Evolutionary conservation across 495 filamentous ascomycete species (phyloP), one percentile per base, ranked within the genome.

Genomic region (Talaromyces adpressus): DNA sequence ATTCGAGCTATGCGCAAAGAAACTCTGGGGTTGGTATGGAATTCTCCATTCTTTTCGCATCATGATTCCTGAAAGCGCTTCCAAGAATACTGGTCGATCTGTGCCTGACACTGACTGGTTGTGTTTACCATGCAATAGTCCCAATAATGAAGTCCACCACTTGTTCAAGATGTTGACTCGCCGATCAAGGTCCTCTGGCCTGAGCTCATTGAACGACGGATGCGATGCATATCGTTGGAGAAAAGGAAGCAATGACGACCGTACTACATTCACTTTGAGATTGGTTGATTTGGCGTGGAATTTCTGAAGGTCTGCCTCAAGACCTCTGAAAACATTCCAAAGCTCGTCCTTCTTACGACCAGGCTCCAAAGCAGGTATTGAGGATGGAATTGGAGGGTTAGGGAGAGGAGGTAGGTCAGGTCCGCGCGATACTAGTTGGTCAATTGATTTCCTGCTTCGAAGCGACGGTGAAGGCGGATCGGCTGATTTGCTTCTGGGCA

Each of bases 61-160:
- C 93, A 98, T 96, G 63, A 98, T 87, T 27, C 87, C 87, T 41
- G 87, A 82, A 49, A 91, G 82, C 18, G 88, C 90, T 68, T 97
- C 94, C 23, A 97, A 81, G 56, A 96, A 85, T 0, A 86, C 84
- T 1, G 93, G 93, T 58, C 93, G 79, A 75, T 96, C 87, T 51
- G 89, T 87, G 20, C 87, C 87, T 54, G 91, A 84, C 45, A 95
- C 84, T 6, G 85, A 85, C 67, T 88, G 82, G 64, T 87, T 86
- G 66, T 89, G 79, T 65, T 82, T 85, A 66, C 87, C 88, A 69
- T 92, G 87, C 51, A 97, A 82, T 80, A 97, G 87, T 62, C 93
- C 91, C 51, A 98, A 75, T 53, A 98, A 81, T 7, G 89, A 93
- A 41, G 84, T 91, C 94, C 94, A 98, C 94, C 94, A 98, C 70